Evolutionary conservation across 202 grass and related monocot genomes (phyloP).

Genomic region (Carex sylvatica): DNA sequence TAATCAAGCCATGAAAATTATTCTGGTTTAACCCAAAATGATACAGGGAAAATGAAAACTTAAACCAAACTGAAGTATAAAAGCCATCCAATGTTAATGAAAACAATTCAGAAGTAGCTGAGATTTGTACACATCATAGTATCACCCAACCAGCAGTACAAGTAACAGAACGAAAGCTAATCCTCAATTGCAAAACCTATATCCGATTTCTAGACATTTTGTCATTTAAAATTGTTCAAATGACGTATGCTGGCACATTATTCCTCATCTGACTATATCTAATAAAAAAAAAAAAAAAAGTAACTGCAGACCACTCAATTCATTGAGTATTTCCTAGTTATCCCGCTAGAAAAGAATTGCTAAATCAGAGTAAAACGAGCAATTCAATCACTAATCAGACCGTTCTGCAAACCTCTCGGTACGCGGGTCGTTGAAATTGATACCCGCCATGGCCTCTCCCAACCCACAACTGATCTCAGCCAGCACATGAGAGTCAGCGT

Average conservation of each 20-base stretch:
- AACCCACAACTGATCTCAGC: conserved; percentile 33
- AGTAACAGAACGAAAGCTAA: not conserved
- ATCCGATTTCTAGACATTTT: not conserved
- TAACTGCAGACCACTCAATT: not conserved
- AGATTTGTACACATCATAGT: not conserved
- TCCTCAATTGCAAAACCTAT: not conserved
- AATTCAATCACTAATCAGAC: conserved; percentile 26
- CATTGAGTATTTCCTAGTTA: conserved; percentile 9
- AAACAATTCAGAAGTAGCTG: not conserved
- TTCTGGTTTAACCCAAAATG: not conserved
- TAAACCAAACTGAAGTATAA: not conserved
- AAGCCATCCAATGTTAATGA: not conserved
- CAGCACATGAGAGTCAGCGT: conserved; percentile 33
- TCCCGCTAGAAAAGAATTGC: not conserved
- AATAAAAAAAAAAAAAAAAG: not conserved
- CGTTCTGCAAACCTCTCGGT: not conserved
- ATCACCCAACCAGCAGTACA: not conserved
- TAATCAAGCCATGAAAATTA: not conserved
- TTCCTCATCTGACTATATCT: conserved; percentile 15
- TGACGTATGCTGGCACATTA: not conserved
- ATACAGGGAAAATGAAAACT: not conserved
- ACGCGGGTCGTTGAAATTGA: not conserved
- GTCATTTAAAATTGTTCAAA: not conserved
- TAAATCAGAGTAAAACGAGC: not conserved
- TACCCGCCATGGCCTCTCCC: conserved; percentile 30